phyloP scores from a whole-genome alignment of 495 filamentous ascomycete genomes.

The Trichoderma asperelloides region DNA sequence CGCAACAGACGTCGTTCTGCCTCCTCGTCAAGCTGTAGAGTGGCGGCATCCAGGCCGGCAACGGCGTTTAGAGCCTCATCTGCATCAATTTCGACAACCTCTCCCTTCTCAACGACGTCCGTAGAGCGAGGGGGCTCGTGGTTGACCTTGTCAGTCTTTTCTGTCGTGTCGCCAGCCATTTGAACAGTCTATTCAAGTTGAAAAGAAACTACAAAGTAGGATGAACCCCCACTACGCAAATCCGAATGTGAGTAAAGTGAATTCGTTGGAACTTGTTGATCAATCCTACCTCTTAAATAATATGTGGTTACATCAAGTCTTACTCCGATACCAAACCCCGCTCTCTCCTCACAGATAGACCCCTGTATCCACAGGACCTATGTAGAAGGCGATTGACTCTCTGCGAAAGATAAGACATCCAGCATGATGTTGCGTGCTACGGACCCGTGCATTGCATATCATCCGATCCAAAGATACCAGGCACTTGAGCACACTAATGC shows the following conservation, averaged over 20 bases:
- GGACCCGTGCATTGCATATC: neutral
- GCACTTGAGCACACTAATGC: neutral
- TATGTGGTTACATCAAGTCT: neutral
- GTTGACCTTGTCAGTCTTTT: neutral
- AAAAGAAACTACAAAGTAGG: neutral
- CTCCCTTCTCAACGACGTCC: neutral
- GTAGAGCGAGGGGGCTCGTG: neutral
- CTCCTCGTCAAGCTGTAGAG: slow-evolving; percentile 13
- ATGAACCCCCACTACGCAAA: neutral
- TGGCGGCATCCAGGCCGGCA: slow-evolving; percentile 12
- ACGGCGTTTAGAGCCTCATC: slow-evolving; percentile 11
- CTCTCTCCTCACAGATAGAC: neutral
- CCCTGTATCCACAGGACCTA: neutral
- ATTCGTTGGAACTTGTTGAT: neutral
- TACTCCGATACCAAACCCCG: neutral
- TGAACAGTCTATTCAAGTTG: neutral
- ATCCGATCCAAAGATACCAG: neutral
- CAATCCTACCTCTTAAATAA: neutral
- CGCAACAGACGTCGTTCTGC: slow-evolving; percentile 9
- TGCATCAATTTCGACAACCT: slow-evolving; percentile 9
- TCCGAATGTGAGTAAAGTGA: neutral
- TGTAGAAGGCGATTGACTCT: neutral
- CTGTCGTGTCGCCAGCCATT: neutral
- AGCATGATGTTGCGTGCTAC: neutral
- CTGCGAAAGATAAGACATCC: neutral